Percentiles rank a stretch among this genome's conserved stretches.
phyloP scores from a whole-genome alignment of 1,284 basidiomycete genomes.

The Marasmius fiardii region DNA sequence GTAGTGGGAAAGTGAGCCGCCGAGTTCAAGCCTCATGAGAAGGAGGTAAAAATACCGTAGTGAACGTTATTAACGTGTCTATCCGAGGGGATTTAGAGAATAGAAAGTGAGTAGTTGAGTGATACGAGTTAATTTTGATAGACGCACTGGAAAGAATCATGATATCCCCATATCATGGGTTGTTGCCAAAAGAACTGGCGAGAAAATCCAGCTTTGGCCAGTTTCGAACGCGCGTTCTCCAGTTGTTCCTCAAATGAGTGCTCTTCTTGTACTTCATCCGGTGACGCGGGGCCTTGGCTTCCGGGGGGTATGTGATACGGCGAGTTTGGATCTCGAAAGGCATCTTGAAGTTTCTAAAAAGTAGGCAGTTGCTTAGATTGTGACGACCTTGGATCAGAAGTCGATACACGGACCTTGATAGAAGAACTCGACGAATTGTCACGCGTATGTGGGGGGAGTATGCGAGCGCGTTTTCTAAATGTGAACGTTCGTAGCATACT shows the following conservation, averaged over 20 bases:
- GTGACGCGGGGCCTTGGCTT: slow-evolving; percentile 54
- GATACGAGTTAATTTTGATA: neutral
- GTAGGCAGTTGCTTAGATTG: neutral
- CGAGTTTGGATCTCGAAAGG: slow-evolving; percentile 62
- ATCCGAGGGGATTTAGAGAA: neutral
- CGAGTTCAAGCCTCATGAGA: neutral
- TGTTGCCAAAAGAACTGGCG: slow-evolving; percentile 68
- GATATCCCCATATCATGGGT: slow-evolving; percentile 69
- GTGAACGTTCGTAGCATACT: too few relatives aligned
- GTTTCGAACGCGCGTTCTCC: slow-evolving; percentile 38
- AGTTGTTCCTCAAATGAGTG: slow-evolving; percentile 11
- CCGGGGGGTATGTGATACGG: slow-evolving; percentile 65
- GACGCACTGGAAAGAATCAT: slow-evolving; percentile 69
- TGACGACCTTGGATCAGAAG: neutral
- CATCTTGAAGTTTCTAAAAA: slow-evolving; percentile 46
- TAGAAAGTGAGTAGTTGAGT: neutral
- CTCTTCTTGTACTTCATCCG: slow-evolving; percentile 31
- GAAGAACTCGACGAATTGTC: neutral
- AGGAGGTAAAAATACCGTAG: slow-evolving; percentile 46
- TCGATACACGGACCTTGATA: slow-evolving; percentile 6
- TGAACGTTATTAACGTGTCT: slow-evolving; percentile 78
- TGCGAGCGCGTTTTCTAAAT: neutral
- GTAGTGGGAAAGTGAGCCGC: neutral
- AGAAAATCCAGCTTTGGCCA: slow-evolving; percentile 53
- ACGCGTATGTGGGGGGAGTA: too few relatives aligned